Evolutionary conservation across 495 filamentous ascomycete species (phyloP).

Genomic region (Chaetomium cochliodes): DNA sequence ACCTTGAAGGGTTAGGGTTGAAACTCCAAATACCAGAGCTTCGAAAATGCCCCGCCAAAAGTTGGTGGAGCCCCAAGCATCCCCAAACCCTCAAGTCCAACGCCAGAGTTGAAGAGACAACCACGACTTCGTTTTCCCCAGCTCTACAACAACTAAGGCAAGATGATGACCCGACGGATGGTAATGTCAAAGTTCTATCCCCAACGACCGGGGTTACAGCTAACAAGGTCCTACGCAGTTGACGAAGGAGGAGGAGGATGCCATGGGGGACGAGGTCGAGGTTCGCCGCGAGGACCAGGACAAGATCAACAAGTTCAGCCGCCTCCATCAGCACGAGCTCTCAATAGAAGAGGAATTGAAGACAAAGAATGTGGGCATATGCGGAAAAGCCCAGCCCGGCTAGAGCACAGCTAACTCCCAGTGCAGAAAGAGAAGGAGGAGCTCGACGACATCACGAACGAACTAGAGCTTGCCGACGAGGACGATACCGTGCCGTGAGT

Average conservation of each 20-base stretch:
- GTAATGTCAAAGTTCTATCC: conserved; percentile 24
- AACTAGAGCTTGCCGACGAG: conserved; percentile 93
- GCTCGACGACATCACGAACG: conserved; percentile 83
- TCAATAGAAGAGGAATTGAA: conserved; percentile 78
- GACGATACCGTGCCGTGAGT: conserved; percentile 86
- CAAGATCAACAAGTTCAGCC: conserved; percentile 97
- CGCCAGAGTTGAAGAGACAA: background rate
- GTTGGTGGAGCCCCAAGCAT: background rate
- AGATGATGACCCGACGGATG: conserved; percentile 45
- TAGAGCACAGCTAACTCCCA: conserved; percentile 22
- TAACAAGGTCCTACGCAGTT: conserved; percentile 57
- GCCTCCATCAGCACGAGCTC: conserved; percentile 82
- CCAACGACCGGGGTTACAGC: background rate
- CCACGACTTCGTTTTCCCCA: too few relatives aligned
- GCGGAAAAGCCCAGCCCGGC: background rate
- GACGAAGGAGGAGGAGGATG: conserved; percentile 83
- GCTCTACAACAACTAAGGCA: background rate
- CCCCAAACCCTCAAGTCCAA: background rate
- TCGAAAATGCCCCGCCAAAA: conserved; percentile 4
- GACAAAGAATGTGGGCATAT: conserved; percentile 62
- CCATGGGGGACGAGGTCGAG: conserved; percentile 75
- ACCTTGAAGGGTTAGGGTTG: conserved; percentile 6
- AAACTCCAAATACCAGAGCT: background rate
- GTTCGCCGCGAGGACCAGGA: conserved; percentile 96
- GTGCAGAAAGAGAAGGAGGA: conserved; percentile 96